Percentiles rank a stretch among this genome's conserved stretches.
Evolutionary conservation across 257 asterid species (phyloP).

Genomic region (Scutellaria baicalensis): DNA sequence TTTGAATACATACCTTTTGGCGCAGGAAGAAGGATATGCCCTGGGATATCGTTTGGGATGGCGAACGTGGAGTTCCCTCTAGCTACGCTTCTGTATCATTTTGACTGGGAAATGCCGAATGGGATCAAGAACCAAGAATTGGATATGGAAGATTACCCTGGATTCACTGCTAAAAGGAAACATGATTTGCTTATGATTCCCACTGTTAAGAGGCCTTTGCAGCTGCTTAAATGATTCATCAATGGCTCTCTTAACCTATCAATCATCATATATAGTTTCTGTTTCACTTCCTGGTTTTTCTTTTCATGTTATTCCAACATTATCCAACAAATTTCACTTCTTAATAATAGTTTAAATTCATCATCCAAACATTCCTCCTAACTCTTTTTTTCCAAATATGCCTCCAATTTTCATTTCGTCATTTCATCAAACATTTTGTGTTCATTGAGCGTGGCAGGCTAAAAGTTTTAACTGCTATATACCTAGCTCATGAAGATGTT

Average conservation of each 20-base stretch:
- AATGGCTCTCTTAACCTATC: not conserved
- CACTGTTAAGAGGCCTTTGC: not conserved
- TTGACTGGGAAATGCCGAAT: slow-evolving; percentile 22
- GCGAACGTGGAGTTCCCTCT: slow-evolving; percentile 12
- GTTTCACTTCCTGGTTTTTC: too few species aligned
- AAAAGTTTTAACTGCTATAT: too few species aligned
- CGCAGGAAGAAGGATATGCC: slow-evolving; percentile 24
- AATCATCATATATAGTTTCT: too few species aligned
- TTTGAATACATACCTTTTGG: slow-evolving; percentile 25
- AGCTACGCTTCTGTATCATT: slow-evolving; percentile 15
- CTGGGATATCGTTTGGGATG: slow-evolving; percentile 19
- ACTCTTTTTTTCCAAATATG: too few species aligned
- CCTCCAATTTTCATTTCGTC: too few species aligned
- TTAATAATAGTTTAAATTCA: too few species aligned
- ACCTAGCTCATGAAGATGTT: too few species aligned
- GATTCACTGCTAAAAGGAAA: slow-evolving; percentile 4
- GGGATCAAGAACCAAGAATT: slow-evolving; percentile 1
- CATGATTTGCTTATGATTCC: slow-evolving; percentile 6
- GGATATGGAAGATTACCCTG: slow-evolving; percentile 22
- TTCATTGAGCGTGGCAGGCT: too few species aligned
- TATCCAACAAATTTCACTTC: too few species aligned
- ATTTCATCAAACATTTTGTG: too few species aligned
- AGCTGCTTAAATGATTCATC: not conserved
- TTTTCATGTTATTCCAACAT: too few species aligned
- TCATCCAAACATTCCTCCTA: too few species aligned